Conservation (phyloP, 2,329 filamentous ascomycete species). For the Sporothrix schenckii region DNA sequence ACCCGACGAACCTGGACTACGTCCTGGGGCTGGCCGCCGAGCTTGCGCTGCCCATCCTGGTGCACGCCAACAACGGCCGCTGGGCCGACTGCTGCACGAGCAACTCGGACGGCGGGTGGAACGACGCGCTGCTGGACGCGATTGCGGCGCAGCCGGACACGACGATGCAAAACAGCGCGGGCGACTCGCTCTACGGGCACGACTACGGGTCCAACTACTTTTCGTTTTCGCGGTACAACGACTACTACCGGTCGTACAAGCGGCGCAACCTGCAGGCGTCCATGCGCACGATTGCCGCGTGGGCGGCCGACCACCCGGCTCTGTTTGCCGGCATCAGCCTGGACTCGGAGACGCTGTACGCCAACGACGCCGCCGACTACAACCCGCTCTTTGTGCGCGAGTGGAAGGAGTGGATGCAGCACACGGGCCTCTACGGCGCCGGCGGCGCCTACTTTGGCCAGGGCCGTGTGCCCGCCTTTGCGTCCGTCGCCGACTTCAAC, state of each 20-base stretch:
- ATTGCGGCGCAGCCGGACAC: conserved; percentile 20
- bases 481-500: background rate
- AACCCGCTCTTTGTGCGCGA: conserved; percentile 15
- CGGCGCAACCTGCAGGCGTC: conserved; percentile 20
- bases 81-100: conserved; percentile 21
- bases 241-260: conserved; percentile 3
- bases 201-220: conserved; percentile 13
- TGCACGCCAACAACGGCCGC: conserved; percentile 24
- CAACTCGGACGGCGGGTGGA: conserved; percentile 24
- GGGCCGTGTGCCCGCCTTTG: background rate
- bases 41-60: background rate
- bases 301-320: background rate
- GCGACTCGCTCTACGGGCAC: conserved; percentile 15
- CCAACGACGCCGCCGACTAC: conserved; percentile 21
- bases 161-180: conserved; percentile 8
- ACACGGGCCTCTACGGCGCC: conserved; percentile 11
- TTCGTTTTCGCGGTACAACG: conserved; percentile 16
- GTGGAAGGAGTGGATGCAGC: conserved; percentile 25
- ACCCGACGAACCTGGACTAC: conserved; percentile 19
- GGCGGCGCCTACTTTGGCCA: conserved; percentile 18
- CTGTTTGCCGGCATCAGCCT: conserved; percentile 11
- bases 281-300: background rate
- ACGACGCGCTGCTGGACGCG: conserved; percentile 22
- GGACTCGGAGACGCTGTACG: conserved; percentile 21
- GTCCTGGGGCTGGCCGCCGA: background rate